Conservation (phyloP, 192 early-diverging fungal genomes). For the Cetraspora pellucida region DNA sequence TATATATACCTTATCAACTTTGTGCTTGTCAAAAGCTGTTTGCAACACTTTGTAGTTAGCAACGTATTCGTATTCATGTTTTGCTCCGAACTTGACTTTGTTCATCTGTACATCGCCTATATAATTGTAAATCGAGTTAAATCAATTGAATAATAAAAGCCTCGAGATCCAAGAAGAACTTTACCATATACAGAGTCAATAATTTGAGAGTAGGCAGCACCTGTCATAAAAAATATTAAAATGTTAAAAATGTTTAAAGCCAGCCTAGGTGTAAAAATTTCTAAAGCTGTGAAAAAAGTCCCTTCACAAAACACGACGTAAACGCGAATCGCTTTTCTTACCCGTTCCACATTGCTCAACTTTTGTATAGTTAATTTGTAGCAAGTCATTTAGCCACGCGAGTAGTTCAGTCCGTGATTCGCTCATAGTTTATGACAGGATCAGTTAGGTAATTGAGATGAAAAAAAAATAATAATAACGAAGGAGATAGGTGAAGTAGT, state of each 20-base stretch:
- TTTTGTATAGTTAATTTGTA: slow-evolving; percentile 88
- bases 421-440: slow-evolving; percentile 56
- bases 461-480: no score
- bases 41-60: slow-evolving; percentile 96
- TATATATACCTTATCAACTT: slow-evolving; percentile 77
- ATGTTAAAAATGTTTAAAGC: neutral
- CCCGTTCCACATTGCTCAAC: slow-evolving; percentile 95
- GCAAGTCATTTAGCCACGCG: slow-evolving; percentile 94
- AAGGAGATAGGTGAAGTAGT: no score
- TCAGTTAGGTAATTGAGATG: no score
- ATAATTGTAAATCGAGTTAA: slow-evolving; percentile 28
- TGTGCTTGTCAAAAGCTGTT: slow-evolving; percentile 81
- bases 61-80: slow-evolving; percentile 96
- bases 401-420: slow-evolving; percentile 91
- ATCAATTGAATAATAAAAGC: neutral
- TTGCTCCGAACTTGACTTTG: slow-evolving; percentile 93
- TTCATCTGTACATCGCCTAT: slow-evolving; percentile 76
- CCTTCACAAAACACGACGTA: neutral
- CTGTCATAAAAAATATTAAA: slow-evolving; percentile 39
- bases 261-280: neutral
- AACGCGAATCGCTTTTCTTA: slow-evolving; percentile 37
- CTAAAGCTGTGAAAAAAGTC: neutral
- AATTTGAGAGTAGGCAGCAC: slow-evolving; percentile 71
- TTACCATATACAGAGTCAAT: slow-evolving; percentile 72
- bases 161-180: neutral